Base-by-base conservation (phyloP, 108 stramenopile genomes). In the Cyclotella kingstonii region DNA sequence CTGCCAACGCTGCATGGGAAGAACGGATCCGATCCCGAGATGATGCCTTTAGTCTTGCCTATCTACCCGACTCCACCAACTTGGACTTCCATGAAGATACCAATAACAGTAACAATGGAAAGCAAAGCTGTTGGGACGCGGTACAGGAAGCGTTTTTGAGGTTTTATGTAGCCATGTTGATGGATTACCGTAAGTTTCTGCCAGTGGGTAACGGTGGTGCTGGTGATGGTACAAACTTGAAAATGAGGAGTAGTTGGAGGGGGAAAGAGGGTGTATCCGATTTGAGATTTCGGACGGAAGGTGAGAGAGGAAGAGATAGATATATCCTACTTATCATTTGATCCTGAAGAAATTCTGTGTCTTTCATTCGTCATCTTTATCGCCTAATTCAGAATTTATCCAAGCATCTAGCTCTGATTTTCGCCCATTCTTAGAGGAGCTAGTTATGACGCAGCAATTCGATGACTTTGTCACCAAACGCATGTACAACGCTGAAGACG, bases 91-190 rank as follows among this genome's bases (percentile, higher is more conserved):
- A 60, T 18, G 83, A 89, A 7, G 50, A 60, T 31, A 48, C 61
- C 15, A 60, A 42, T 33, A 43, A 17, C 23, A 41, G 61, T 51
- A 71, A 53, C 11, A 76, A 68, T 38, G 47, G 29, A 22, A 80
- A 81, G 29, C 79, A 87, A 53, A 80, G 61, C 47, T 52, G 74
- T 22, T 93, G 91, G 91, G 90, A 92, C 63, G 44, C 54, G 19
- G 86, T 88, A 18, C 91, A 93, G 59, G 91, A 93, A 53, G 83
- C 89, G 3, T 95, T 95, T 52, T 63, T 91, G 35, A 61, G 85
- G 21, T 90, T 91, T 62, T 95, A 85, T 59, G 85, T 85, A 10
- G 69, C 89, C 0, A 38, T 88, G 33, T 50, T 95, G 29, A 79
- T 81, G 53, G 81, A 89, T 49, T 95, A 95, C 43, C 59, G 89